Base-by-base conservation (phyloP, 306 rosid genomes). In the Ammopiptanthus mongolicus region DNA sequence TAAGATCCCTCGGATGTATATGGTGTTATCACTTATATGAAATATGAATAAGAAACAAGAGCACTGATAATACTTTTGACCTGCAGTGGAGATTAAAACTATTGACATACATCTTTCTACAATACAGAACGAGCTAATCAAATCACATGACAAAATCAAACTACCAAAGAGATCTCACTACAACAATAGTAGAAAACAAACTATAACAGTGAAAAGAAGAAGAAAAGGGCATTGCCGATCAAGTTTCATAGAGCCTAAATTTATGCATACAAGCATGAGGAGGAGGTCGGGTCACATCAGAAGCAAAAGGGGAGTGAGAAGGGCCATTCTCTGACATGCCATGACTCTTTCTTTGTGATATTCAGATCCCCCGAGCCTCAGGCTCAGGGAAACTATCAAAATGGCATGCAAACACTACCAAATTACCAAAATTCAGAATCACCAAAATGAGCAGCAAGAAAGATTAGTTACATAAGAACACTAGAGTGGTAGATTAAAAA, bases 161-260 rank as follows among this genome's bases (percentile, higher is more conserved):
- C 28, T 25, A 77, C 48, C 73, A 69, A 28, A 70, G 44, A 78
- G 79, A 84, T 74, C 76, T 75, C 48, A 11, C 21, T 3, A 67
- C 7, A 72, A 60, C 63, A 50, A 44, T 6, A 46, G 75, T 15
- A 48, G 44, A 71, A 2, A 10, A 10, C 33, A 34, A 72, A 63
- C 41, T 23, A 61, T 0, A 71, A 42, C 31, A 46, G 23, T 6
- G 15, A 37, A 3, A 62, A 36, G 31, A n/a, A n/a, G n/a, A n/a
- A n/a, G n/a, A n/a, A n/a, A n/a, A 57, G 64, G 9, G 60, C 57
- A 84, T 81, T 91, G 91, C 98, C 96, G 98, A 90, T 90, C 74
- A 96, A 80, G 98, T 95, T 75, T 91, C 91, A 39, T 95, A 95
- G 60, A 95, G 97, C 88, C 93, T 85, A 86, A 95, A 95, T 80